phyloP scores from a whole-genome alignment of 2,329 filamentous ascomycete species.

The Xylariaceae sp. region DNA sequence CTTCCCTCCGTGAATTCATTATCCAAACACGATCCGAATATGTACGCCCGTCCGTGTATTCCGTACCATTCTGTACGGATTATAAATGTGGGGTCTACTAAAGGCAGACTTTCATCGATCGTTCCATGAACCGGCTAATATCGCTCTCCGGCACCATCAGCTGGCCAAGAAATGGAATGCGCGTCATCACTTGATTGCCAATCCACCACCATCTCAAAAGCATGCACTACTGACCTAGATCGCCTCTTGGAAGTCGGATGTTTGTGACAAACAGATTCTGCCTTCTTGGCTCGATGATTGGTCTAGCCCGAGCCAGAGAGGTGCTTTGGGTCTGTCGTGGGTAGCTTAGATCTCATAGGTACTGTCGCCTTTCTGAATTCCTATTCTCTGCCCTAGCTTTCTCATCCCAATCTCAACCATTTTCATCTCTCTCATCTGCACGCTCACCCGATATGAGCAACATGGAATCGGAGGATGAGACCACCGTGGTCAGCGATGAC shows the following conservation, averaged over 20 bases:
- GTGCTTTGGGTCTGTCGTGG: neutral
- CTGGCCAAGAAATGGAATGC: neutral
- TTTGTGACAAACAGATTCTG: neutral
- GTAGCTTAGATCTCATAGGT: neutral
- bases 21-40: too few species aligned
- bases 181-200: neutral
- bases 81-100: too few species aligned
- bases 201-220: neutral
- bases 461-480: conserved; percentile 17
- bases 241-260: too few species aligned
- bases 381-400: too few species aligned
- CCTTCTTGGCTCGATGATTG: neutral
- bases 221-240: neutral
- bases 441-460: neutral
- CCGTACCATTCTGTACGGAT: too few species aligned
- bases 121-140: too few species aligned
- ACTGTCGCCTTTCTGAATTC: neutral
- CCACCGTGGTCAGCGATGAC: neutral
- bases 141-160: too few species aligned
- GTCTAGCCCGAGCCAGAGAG: conserved; percentile 5
- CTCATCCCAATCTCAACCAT: neutral
- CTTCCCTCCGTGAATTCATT: too few species aligned
- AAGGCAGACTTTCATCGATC: too few species aligned
- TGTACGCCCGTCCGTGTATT: too few species aligned
- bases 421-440: neutral